phyloP scores from a whole-genome alignment of 129 eudicot genomes.

The Flaveria bidentis region DNA sequence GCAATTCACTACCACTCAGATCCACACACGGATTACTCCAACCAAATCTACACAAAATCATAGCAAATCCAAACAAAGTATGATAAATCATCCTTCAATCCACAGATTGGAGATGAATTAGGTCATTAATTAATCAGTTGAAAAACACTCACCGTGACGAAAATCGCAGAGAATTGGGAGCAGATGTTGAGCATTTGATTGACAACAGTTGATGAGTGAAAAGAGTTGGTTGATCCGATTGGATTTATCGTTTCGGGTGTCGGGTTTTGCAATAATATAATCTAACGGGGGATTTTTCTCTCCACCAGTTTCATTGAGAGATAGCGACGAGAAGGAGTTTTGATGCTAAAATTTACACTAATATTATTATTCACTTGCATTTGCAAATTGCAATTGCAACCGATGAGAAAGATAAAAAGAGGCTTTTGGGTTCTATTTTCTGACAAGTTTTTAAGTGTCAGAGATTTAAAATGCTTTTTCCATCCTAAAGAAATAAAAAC shows the following conservation, averaged over 20 bases:
- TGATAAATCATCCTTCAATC: background rate
- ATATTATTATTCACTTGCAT: background rate
- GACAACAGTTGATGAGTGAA: conserved; percentile 8
- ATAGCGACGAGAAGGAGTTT: conserved; percentile 18
- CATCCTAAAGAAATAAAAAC: no score
- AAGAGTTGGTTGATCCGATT: conserved; percentile 28
- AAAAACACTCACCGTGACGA: conserved; percentile 31
- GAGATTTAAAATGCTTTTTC: background rate
- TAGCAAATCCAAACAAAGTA: background rate
- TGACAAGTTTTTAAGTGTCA: conserved; percentile 27
- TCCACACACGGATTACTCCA: conserved; percentile 26
- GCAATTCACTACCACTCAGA: conserved; percentile 31
- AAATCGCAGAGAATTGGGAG: conserved; percentile 22
- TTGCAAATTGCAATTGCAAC: background rate
- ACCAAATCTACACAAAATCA: conserved; percentile 16
- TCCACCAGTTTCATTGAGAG: conserved; percentile 10
- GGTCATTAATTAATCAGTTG: conserved; percentile 3
- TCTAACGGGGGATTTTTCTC: conserved; percentile 2
- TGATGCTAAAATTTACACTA: background rate
- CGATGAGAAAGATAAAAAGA: conserved; percentile 13
- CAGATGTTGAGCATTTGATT: conserved; percentile 32
- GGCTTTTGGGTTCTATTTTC: conserved; percentile 30
- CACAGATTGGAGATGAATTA: conserved; percentile 9
- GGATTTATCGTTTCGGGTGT: conserved; percentile 31
- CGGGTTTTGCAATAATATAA: conserved; percentile 12